Evolutionary conservation across 2,329 filamentous ascomycete species (phyloP).

Genomic region (Fusarium avenaceum): DNA sequence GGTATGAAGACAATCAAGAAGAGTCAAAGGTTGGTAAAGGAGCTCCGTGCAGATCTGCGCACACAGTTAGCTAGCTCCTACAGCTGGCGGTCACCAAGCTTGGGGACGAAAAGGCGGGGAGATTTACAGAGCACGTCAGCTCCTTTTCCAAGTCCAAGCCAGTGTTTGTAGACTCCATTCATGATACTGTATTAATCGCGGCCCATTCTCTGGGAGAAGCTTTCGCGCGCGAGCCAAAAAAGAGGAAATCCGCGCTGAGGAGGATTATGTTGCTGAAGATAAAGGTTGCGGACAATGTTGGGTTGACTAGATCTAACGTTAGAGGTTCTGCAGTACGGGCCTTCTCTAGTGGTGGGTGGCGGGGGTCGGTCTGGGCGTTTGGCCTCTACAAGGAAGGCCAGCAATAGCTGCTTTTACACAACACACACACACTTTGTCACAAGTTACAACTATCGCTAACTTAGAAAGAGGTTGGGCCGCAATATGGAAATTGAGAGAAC

Average conservation of each 20-base stretch:
- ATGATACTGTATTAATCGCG: constrained; percentile 45
- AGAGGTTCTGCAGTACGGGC: constrained; percentile 18
- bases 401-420: constrained; percentile 31
- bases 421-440: constrained; percentile 19
- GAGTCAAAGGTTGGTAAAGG: constrained; percentile 88
- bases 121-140: constrained; percentile 87
- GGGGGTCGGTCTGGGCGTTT: constrained; percentile 40
- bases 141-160: constrained; percentile 88
- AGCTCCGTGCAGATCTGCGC: constrained; percentile 94
- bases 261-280: constrained; percentile 32
- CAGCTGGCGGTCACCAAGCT: constrained; percentile 16
- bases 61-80: constrained; percentile 30
- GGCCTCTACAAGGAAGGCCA: constrained; percentile 20
- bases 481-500: constrained; percentile 5
- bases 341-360: constrained; percentile 39
- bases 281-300: constrained; percentile 31
- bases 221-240: constrained; percentile 8
- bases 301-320: constrained; percentile 13
- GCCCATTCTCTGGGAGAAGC: constrained; percentile 36
- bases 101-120: constrained; percentile 34
- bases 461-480: constrained; percentile 13
- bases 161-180: constrained; percentile 66
- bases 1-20: constrained; percentile 94
- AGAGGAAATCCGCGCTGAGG: constrained; percentile 15
- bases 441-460: background rate